Percentiles rank a stretch among this genome's conserved stretches.
Conservation (phyloP, 2,329 filamentous ascomycete genomes). For the Fusarium musae region DNA sequence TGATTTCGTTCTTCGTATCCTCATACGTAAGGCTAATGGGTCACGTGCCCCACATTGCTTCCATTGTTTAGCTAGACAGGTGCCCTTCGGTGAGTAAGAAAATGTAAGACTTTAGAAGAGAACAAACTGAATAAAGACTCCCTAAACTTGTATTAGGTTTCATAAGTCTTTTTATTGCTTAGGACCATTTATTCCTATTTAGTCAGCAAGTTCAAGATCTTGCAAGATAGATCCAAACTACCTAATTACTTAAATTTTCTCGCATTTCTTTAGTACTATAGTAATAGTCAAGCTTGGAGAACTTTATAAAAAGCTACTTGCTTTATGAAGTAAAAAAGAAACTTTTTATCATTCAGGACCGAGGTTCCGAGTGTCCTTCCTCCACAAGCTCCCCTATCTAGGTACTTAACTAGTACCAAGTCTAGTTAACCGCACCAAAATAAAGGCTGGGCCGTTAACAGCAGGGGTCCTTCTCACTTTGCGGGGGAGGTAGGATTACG, state of each 20-base stretch:
- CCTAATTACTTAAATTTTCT: background rate
- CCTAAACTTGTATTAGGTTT: background rate
- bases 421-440: slow-evolving; percentile 8
- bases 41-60: background rate
- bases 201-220: too few species aligned
- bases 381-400: background rate
- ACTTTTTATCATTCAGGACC: background rate
- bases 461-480: slow-evolving; percentile 26
- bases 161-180: background rate
- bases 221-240: too few species aligned
- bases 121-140: background rate
- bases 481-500: slow-evolving; percentile 33
- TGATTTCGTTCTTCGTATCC: background rate
- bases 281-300: background rate
- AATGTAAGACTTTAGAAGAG: background rate
- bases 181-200: too few species aligned
- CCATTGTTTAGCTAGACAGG: background rate
- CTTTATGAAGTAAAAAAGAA: background rate
- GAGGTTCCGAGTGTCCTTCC: background rate
- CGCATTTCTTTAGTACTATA: background rate
- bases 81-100: background rate
- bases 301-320: background rate
- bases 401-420: too few species aligned
- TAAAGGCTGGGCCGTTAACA: slow-evolving; percentile 2
- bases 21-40: background rate